Evolutionary conservation across 108 stramenopile genomes (phyloP).

Genomic region (Cyclostephanos tholiformis): DNA sequence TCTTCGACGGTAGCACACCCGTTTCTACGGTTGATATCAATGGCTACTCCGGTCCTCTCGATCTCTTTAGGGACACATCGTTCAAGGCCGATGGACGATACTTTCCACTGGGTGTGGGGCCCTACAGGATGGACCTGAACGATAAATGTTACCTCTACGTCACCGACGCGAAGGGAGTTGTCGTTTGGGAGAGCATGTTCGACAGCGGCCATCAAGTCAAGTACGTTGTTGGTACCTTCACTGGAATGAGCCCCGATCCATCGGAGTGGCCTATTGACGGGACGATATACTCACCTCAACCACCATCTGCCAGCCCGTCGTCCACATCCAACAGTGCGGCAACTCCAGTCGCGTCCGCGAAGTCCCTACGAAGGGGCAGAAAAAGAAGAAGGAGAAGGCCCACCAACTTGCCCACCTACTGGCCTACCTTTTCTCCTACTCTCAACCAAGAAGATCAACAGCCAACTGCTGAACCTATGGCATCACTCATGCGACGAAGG

Average conservation of each 20-base stretch:
- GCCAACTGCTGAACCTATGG: neutral
- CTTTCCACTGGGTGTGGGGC: neutral
- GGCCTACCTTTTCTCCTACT: neutral
- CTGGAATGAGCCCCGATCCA: neutral
- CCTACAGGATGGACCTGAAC: constrained; percentile 3
- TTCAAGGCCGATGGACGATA: neutral
- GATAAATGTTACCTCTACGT: constrained; percentile 4
- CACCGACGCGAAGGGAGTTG: constrained; percentile 2
- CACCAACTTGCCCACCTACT: neutral
- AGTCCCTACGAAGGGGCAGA: neutral
- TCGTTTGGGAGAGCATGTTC: constrained; percentile 5
- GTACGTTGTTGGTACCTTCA: neutral
- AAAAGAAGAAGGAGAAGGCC: neutral
- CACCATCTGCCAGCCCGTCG: neutral
- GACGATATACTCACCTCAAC: neutral
- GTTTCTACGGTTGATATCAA: neutral
- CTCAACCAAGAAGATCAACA: neutral
- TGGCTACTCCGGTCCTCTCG: neutral
- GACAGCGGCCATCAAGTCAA: constrained; percentile 1
- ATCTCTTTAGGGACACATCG: neutral
- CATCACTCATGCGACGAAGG: neutral
- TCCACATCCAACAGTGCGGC: neutral
- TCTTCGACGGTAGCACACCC: neutral
- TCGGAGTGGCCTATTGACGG: neutral
- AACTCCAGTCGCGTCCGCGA: neutral